Evolutionary conservation across 257 asterid genomes (phyloP).

Genomic region (Solanum microdontum): DNA sequence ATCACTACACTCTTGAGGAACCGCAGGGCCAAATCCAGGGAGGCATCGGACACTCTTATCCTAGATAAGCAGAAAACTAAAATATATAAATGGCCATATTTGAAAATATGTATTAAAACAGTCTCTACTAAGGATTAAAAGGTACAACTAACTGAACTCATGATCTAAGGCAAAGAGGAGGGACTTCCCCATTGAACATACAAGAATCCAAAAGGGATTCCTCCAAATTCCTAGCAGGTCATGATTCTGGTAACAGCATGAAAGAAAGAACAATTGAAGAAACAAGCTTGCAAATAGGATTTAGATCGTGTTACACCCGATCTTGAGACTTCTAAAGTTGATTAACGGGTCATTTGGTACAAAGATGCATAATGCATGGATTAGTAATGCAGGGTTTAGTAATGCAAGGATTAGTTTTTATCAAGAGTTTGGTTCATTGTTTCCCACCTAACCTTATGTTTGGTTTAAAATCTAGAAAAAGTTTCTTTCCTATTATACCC

Average conservation of each 20-base stretch:
- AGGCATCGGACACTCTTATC: conserved; percentile 68
- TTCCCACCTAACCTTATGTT: no score
- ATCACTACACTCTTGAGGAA: conserved; percentile 77
- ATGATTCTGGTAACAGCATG: neutral
- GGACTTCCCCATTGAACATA: neutral
- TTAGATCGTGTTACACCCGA: neutral
- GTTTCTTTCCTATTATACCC: no score
- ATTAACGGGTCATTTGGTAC: neutral
- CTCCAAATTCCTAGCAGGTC: neutral
- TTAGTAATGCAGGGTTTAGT: no score
- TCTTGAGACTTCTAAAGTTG: neutral
- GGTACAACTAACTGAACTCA: neutral
- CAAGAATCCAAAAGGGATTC: neutral
- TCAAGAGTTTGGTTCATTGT: no score
- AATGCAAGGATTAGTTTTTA: no score
- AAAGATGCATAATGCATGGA: neutral
- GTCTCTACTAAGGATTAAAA: neutral
- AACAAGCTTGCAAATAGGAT: neutral
- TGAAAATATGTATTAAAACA: neutral
- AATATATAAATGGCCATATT: neutral
- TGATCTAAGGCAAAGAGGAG: neutral
- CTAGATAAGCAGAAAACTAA: conserved; percentile 17
- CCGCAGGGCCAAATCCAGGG: conserved; percentile 94
- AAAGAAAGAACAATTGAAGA: neutral
- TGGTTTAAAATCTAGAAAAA: no score